These are phyloP conservation scores for Penicillium crustosum DNA, from an alignment of 2,329 filamentous ascomycete genomes.

Conservation along the genomic window DNA sequence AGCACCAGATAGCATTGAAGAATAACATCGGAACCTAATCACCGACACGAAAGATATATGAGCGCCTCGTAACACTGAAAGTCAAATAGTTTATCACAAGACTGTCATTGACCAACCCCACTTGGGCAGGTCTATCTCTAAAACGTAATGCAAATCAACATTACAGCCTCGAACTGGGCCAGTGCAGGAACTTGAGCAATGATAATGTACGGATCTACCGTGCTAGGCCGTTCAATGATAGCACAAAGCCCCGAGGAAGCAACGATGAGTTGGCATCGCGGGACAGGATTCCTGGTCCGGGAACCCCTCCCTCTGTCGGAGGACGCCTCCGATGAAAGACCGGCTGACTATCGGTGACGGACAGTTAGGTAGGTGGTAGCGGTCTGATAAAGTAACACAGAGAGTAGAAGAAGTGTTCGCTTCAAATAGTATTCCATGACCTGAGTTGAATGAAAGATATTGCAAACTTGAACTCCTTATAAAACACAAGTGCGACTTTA, in stretches of 20 bases:
- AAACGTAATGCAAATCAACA: background rate
- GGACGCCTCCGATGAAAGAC: too few species aligned
- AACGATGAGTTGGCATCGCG: too few species aligned
- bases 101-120: background rate
- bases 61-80: too few species aligned
- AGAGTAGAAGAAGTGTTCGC: background rate
- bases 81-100: too few species aligned
- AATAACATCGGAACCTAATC: too few species aligned
- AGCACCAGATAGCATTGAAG: too few species aligned
- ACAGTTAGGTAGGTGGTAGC: background rate
- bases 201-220: too few species aligned
- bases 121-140: background rate
- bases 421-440: background rate
- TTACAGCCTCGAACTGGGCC: background rate
- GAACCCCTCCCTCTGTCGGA: too few species aligned
- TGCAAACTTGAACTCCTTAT: background rate
- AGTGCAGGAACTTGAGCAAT: background rate
- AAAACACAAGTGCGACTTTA: too few species aligned
- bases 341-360: background rate
- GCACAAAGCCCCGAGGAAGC: too few species aligned
- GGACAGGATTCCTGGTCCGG: too few species aligned
- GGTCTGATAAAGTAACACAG: background rate
- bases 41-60: background rate
- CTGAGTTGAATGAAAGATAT: background rate
- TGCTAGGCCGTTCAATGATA: too few species aligned